Evolutionary conservation across 1,139 yeast species (phyloP), one percentile per base, ranked within the genome.

Genomic region (Yamadazyma atlantica): DNA sequence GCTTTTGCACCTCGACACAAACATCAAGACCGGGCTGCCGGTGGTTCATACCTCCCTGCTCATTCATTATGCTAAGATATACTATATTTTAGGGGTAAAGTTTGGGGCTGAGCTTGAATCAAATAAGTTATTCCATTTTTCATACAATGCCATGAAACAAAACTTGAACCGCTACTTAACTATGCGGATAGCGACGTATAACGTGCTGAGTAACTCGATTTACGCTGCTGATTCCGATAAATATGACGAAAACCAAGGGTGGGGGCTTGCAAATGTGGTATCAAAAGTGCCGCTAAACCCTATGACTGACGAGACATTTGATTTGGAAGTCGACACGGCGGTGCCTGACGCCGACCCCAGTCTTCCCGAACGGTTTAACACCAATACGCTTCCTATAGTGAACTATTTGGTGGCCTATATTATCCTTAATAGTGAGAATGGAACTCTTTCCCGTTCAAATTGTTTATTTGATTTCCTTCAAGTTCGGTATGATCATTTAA

Each of bases 41-140:
- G 42, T 48, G 8, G 33, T 38, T 11, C 64, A 60, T 42, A 59
- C 73, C 1, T 57, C 69, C 4, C 45, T 48, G 29, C 57, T 61
- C 36, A 56, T 69, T 6, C 57, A 59, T 38, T 64, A 59, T 43
- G 65, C 73, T 16, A 66, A 67, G 35, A 50, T 68, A 15, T 68
- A 56, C 45, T 57, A 59, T 40, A 58, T 70, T 1, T 51, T 69
- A 9, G 65, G 62, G 21, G 29, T 42, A 0, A 43, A 49, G 3
- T 68, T 67, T 40, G 34, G 33, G 4, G 53, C 53, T 12, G 49
- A 55, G 1, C 49, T 68, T 22, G 34, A 36, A 2, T 14, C 41
- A 1, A 54, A 58, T 29, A 34, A 38, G 2, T 48, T 50, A 18
- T 41, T 58, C 13, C 36, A 41, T 7, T 28, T 35, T 9, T 55